Base-by-base conservation (phyloP, 2,329 filamentous ascomycete genomes). In the Herpotrichia juniperi region DNA sequence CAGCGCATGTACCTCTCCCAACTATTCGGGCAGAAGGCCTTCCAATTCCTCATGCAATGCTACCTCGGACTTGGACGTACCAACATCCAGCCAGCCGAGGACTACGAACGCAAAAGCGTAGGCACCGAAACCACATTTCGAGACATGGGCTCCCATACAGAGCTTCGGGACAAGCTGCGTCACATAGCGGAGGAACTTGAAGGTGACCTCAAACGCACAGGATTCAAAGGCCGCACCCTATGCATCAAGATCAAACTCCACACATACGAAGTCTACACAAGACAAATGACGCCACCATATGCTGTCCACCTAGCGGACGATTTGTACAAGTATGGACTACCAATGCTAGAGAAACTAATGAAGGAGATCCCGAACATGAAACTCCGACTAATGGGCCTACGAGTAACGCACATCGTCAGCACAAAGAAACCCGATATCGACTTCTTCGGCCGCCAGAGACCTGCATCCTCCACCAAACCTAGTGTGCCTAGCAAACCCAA, bases 161-260 rank as follows among this genome's bases (percentile, higher is more conserved):
- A 87, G 51, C 78, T 97, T 3, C 82, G 88, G 17, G 86, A 87
- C 14, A 96, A 96, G 69, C 81, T 99, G 5, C 83, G 86, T n/a
- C 83, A 81, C 69, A 93, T 87, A 1, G 91, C 94, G 0, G 87
- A 92, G 56, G 92, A 96, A 58, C 78, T 99, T 3, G 92, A 96
- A 68, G 89, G 89, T 59, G 93, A 97, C 64, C 81, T 97, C 76
- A 81, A 82, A 51, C 83, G 86, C 22, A 91, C 90, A 1, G 84
- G 90, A 58, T 91, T 90, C 74, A 96, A 93, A 72, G 93, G 93
- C 0, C 85, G 91, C n/a, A 97, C 93, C 0, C 77, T 99, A 1
- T 91, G 91, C 19, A 78, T 99, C 30, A 99, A 99, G 73, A 83
- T 97, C 58, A 99, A 99, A 71, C 78, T 97, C 7, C 91, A 97